Evolutionary conservation across 2,329 filamentous ascomycete species (phyloP).

Genomic region (Penicillium olsonii): DNA sequence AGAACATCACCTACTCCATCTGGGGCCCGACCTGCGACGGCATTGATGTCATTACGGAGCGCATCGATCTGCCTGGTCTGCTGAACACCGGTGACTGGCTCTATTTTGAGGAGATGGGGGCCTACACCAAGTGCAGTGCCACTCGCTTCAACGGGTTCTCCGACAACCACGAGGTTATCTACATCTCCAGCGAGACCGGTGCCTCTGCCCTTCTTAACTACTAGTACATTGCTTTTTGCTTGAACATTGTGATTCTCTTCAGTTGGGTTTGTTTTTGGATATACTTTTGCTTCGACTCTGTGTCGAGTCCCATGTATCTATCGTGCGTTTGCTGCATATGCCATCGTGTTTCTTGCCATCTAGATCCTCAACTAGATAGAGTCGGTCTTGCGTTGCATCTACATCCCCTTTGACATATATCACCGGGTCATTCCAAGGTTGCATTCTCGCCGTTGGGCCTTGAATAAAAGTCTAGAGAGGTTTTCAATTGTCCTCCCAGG

Average conservation of each 20-base stretch:
- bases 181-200: conserved; percentile 90
- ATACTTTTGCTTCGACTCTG: conserved; percentile 3
- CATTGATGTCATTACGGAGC: conserved; percentile 89
- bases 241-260: conserved; percentile 6
- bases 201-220: conserved; percentile 70
- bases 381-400: not conserved
- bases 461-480: not conserved
- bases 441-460: not conserved
- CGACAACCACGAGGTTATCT: conserved; percentile 88
- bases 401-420: not conserved
- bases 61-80: conserved; percentile 72
- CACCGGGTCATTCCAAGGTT: not conserved
- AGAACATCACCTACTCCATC: conserved; percentile 81
- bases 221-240: conserved; percentile 21
- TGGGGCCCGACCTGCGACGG: conserved; percentile 98
- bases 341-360: not conserved
- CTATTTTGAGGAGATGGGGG: conserved; percentile 98
- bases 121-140: conserved; percentile 97
- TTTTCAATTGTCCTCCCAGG: not conserved
- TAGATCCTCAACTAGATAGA: conserved; percentile 6
- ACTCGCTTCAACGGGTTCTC: conserved; percentile 98
- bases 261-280: conserved; percentile 7
- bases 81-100: conserved; percentile 96
- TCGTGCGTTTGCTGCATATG: conserved; percentile 10
- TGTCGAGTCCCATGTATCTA: conserved; percentile 5